A percentile compares a stretch with the other conserved stretches of the same genome.
phyloP scores from a whole-genome alignment of 176 grass and related monocot genomes.

The Metroxylon sagu region DNA sequence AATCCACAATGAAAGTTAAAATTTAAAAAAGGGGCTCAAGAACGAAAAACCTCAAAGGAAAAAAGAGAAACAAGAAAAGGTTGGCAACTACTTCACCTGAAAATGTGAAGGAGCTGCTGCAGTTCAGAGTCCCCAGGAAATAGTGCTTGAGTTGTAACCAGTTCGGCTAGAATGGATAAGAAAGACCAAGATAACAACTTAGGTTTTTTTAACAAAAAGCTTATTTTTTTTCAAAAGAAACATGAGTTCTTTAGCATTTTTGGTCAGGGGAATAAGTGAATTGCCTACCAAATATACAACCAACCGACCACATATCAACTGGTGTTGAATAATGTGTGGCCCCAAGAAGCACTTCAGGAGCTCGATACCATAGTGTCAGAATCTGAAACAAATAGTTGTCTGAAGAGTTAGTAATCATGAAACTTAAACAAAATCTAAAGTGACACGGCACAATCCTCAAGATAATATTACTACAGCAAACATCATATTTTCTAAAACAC shows the following conservation, averaged over 20 bases:
- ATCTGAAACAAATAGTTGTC: conserved; percentile 39
- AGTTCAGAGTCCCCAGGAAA: conserved; percentile 82
- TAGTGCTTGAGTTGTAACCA: conserved; percentile 63
- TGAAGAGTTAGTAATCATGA: no score
- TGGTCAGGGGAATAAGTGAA: no score
- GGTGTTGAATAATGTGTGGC: conserved; percentile 86
- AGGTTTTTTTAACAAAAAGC: no score
- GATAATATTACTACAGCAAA: no score
- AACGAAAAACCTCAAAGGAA: background rate
- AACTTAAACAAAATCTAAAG: no score
- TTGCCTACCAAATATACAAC: conserved; percentile 79
- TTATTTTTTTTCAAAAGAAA: no score
- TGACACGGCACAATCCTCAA: no score
- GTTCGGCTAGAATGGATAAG: conserved; percentile 51
- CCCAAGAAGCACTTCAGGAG: conserved; percentile 84
- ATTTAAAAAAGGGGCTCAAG: background rate
- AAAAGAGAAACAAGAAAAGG: no score
- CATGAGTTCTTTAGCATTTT: no score
- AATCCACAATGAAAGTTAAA: conserved; percentile 1
- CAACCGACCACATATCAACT: conserved; percentile 93
- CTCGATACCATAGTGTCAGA: conserved; percentile 96
- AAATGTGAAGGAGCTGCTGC: conserved; percentile 94
- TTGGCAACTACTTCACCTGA: conserved; percentile 42
- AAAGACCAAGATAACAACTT: background rate
- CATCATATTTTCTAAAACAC: background rate